Percentiles rank a stretch among this genome's conserved stretches.
phyloP scores from a whole-genome alignment of 2,329 filamentous ascomycete species.

The Apiospora phragmitis region DNA sequence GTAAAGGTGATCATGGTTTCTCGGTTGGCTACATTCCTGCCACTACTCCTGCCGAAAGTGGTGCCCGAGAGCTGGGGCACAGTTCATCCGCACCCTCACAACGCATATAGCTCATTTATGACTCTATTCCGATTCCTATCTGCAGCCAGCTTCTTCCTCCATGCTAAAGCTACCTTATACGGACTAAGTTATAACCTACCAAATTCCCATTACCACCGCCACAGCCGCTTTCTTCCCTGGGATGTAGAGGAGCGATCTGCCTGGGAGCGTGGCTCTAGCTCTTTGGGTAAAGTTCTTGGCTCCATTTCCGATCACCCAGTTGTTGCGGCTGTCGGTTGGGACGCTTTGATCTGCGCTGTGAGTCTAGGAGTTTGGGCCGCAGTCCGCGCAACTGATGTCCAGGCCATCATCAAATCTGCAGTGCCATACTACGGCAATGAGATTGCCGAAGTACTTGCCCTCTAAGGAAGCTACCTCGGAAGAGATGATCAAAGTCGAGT shows the following conservation, averaged over 20 bases:
- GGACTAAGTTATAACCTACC: conserved; percentile 50
- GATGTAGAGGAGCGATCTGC: conserved; percentile 44
- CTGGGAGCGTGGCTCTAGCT: conserved; percentile 46
- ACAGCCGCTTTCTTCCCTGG: conserved; percentile 47
- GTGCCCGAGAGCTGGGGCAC: conserved; percentile 51
- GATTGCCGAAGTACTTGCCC: background rate
- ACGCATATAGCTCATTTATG: conserved; percentile 41
- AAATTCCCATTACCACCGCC: conserved; percentile 47
- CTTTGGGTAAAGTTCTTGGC: conserved; percentile 46
- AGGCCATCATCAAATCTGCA: conserved; percentile 45
- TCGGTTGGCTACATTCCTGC: conserved; percentile 43
- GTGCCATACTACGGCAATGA: conserved; percentile 31
- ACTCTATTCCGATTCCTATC: conserved; percentile 50
- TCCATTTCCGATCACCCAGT: conserved; percentile 58
- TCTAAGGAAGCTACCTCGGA: background rate
- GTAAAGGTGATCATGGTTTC: conserved; percentile 31
- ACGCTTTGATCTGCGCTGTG: conserved; percentile 56
- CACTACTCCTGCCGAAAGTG: conserved; percentile 47
- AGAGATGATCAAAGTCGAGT: conserved; percentile 16
- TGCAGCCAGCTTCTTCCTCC: conserved; percentile 42
- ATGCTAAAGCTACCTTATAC: conserved; percentile 43
- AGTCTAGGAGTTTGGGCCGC: conserved; percentile 61
- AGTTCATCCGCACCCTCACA: conserved; percentile 40
- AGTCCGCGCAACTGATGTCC: conserved; percentile 49
- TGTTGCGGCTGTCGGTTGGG: conserved; percentile 56